Base-by-base conservation (phyloP, 345 rosid genomes). In the Acer saccharum region DNA sequence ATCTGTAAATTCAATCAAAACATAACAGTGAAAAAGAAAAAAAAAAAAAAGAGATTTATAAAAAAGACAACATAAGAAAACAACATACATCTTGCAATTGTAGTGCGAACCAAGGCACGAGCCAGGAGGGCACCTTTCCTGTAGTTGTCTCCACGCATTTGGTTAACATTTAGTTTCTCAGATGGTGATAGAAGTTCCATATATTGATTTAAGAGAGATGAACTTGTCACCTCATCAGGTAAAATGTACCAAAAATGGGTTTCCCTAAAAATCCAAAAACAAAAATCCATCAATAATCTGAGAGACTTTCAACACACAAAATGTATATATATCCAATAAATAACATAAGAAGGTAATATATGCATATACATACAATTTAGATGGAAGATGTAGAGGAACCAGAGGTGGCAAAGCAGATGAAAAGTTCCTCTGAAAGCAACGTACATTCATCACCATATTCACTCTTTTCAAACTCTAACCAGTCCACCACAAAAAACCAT, bases 21-120 rank as follows among this genome's bases (percentile, higher is more conserved):
- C 46, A 8, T 43, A 43, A 7, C 46, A 7, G 2, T 1, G 11
- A 43, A 43, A 9, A 43, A 6, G 1, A 0, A 6, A 43, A 43
- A 43, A 0, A 1, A 1, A 7, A 43, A 9, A 43, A 20, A 43
- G 32, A 27, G 39, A 39, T 58, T 13, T 48, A 29, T 48, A 13
- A 48, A 27, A 64, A 58, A 61, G 23, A 66, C 7, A 2, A 63
- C 14, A 2, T 7, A n/a, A 58, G 3, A 58, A 35, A 44, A 60
- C 29, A 10, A 71, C 95, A 43, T 87, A 96, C 99, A 96, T 91
- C 98, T 90, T 1, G 99, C 90, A 76, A 96, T 85, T 72, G 94
- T 92, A 65, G 98, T 92, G 44, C 98, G 95, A 84, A 94, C 94
- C 86, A 96, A 81, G 48, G 89, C 83, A 52, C 97, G 97, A 27